Evolutionary conservation across 805 yeast species (phyloP).

Genomic region (Tetrapisispora arboricola): DNA sequence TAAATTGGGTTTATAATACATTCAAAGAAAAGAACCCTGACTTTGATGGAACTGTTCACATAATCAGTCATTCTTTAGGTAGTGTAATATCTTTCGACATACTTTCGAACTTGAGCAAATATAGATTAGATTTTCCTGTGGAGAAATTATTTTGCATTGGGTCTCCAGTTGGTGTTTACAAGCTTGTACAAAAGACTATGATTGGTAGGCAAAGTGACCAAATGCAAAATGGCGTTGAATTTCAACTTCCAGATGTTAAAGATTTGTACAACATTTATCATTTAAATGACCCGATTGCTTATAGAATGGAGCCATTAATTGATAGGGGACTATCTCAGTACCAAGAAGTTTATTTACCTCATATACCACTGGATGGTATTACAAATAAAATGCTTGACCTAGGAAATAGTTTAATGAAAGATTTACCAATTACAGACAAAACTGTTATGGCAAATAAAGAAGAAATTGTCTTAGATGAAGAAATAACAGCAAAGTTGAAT

Average conservation of each 20-base stretch:
- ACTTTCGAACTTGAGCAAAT: constrained; percentile 39
- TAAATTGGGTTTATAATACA: constrained; percentile 50
- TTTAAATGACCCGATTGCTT: constrained; percentile 86
- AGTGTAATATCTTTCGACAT: constrained; percentile 77
- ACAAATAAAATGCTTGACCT: constrained; percentile 22
- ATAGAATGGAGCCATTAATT: constrained; percentile 79
- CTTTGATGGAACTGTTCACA: constrained; percentile 71
- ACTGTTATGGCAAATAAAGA: constrained; percentile 7
- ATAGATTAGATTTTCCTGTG: constrained; percentile 53
- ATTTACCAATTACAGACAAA: constrained; percentile 8
- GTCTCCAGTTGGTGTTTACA: constrained; percentile 83
- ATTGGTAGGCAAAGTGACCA: constrained; percentile 35
- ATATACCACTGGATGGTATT: constrained; percentile 13
- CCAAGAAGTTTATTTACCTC: constrained; percentile 21
- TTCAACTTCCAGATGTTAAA: constrained; percentile 43
- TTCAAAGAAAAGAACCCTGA: constrained; percentile 57
- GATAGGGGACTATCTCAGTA: constrained; percentile 16
- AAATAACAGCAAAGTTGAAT: constrained; percentile 31
- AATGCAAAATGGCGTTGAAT: constrained; percentile 4
- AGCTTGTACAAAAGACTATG: constrained; percentile 54
- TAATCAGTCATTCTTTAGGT: constrained; percentile 89
- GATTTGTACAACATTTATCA: constrained; percentile 78
- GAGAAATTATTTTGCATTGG: constrained; percentile 74
- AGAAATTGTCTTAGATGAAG: constrained; percentile 18
- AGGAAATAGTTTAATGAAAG: constrained; percentile 17